Evolutionary conservation across 495 filamentous ascomycete species (phyloP), one percentile per base, ranked within the genome.

Genomic region (Cercophora scortea): DNA sequence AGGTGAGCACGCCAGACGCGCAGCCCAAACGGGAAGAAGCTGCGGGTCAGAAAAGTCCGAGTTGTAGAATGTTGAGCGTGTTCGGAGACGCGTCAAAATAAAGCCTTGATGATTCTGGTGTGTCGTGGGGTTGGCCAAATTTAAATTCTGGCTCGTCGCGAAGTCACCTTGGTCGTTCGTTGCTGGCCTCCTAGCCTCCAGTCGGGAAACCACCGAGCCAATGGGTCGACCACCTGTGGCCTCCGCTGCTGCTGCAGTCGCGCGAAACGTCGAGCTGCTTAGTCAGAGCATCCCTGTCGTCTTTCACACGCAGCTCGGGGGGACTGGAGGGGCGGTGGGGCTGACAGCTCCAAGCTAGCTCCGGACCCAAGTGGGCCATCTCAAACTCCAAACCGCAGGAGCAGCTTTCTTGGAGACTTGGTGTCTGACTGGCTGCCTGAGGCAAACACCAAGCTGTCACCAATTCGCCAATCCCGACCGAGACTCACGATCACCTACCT

Each of bases 391-490:
- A 41, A 16, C 38, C 11, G 12, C 15, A 7, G n/a, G 18, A 16
- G 3, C 42, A 15, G 9, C 32, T 47, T 34, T 47, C 7, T 25
- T 25, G 25, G 25, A 25, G 41, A 19, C 10, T 40, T 9, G 33
- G 18, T 32, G 45, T 25, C 42, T 17, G 11, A 49, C 40, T 48
- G 1, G 3, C 10, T 51, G 56, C 59, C 59, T 61, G 42, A 61
- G 56, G 59, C 56, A 55, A 3, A 39, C 10, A 15, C 8, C n/a
- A 1, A 4, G n/a, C 32, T 12, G 2, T 39, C 49, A 17, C 50
- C 47, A 50, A 55, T 58, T 56, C 55, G 58, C 49, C 41, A 58
- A 63, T 52, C 15, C 49, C n/a, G 33, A 45, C 40, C 43, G 17
- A 41, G 41, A 8, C 17, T 33, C 16, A 36, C 46, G 45, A 49